Conservation (phyloP, 2,329 filamentous ascomycete genomes). For the Fusarium sp. region DNA sequence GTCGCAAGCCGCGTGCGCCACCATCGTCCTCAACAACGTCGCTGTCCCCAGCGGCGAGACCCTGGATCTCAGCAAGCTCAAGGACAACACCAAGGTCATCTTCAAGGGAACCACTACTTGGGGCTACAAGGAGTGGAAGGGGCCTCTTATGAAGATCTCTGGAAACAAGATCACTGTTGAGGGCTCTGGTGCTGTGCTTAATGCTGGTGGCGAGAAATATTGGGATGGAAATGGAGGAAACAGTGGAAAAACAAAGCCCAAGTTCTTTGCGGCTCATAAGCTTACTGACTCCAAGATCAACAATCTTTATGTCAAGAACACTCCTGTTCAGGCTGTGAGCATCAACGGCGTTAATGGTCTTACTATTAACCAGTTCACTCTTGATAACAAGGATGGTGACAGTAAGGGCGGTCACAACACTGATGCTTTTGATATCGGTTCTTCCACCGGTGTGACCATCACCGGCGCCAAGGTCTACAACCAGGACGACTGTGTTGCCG, state of each 20-base stretch:
- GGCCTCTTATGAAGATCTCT: constrained; percentile 33
- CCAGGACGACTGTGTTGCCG: constrained; percentile 69
- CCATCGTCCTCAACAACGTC: constrained; percentile 28
- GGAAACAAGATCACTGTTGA: constrained; percentile 39
- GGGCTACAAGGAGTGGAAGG: constrained; percentile 41
- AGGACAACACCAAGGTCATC: constrained; percentile 37
- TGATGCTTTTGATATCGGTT: constrained; percentile 68
- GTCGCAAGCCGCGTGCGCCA: constrained; percentile 30
- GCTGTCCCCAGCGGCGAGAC: constrained; percentile 33
- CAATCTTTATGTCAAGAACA: constrained; percentile 54
- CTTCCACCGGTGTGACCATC: constrained; percentile 61
- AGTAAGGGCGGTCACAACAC: constrained; percentile 60
- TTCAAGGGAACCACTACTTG: constrained; percentile 40
- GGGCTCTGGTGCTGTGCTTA: constrained; percentile 35
- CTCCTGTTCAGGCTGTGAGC: constrained; percentile 55
- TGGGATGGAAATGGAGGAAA: constrained; percentile 39
- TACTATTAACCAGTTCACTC: constrained; percentile 50
- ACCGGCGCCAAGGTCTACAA: constrained; percentile 64
- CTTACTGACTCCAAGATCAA: constrained; percentile 48
- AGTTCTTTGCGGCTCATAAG: constrained; percentile 40
- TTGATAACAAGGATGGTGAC: constrained; percentile 54
- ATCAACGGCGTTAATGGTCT: constrained; percentile 51
- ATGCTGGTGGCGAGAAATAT: constrained; percentile 35
- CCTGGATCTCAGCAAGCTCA: constrained; percentile 36
- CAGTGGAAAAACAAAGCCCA: constrained; percentile 34